These are phyloP conservation scores for Mycena kentingensis DNA, from an alignment of 768 basidiomycete genomes.

Conservation along the genomic window DNA sequence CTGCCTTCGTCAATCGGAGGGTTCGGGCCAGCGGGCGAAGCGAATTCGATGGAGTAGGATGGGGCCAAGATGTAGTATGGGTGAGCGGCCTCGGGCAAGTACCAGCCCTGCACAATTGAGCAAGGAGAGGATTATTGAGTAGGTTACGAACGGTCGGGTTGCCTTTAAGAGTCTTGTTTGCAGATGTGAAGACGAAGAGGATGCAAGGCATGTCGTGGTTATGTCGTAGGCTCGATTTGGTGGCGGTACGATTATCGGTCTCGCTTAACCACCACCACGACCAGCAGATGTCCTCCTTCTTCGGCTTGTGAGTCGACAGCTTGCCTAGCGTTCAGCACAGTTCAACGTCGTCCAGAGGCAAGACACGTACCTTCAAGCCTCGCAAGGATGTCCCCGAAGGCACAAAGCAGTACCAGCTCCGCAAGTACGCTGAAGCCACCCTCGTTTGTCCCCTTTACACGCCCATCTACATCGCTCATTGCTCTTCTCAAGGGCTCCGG, in stretches of 20 bases:
- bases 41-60: slow-evolving; percentile 58
- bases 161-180: slow-evolving; percentile 55
- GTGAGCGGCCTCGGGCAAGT: slow-evolving; percentile 75
- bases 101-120: slow-evolving; percentile 61
- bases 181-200: slow-evolving; percentile 78
- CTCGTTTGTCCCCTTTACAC: slow-evolving; percentile 50
- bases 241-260: not conserved
- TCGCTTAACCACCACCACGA: slow-evolving; percentile 9
- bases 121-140: not conserved
- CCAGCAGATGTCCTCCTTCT: slow-evolving; percentile 90
- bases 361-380: slow-evolving; percentile 95
- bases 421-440: slow-evolving; percentile 97
- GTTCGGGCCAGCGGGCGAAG: slow-evolving; percentile 62
- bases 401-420: slow-evolving; percentile 95
- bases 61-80: slow-evolving; percentile 62
- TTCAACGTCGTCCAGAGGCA: slow-evolving; percentile 55
- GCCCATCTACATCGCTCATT: not conserved
- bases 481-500: slow-evolving; percentile 76
- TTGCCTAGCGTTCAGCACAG: slow-evolving; percentile 4
- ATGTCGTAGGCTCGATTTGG: not conserved
- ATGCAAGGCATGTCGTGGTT: slow-evolving; percentile 43
- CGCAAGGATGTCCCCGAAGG: slow-evolving; percentile 94
- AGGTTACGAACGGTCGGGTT: slow-evolving; percentile 46
- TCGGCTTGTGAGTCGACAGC: slow-evolving; percentile 66
- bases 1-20: slow-evolving; percentile 67